Percentiles rank a stretch among this genome's conserved stretches.
Conservation (phyloP, 495 filamentous ascomycete species). For the Aspergillus egyptiacus region DNA sequence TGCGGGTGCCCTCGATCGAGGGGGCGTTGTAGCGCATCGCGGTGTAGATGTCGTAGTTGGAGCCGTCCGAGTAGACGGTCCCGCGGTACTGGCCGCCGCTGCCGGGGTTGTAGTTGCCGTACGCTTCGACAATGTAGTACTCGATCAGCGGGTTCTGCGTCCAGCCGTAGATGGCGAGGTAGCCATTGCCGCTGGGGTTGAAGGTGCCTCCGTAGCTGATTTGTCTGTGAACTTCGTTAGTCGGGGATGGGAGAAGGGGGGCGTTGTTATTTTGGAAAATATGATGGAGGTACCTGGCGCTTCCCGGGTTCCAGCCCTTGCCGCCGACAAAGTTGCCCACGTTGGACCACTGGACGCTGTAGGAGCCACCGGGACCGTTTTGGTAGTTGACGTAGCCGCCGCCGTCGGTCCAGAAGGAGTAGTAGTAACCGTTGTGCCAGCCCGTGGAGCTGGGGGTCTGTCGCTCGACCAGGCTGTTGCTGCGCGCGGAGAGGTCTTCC, state of each 20-base stretch:
- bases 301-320: slow-evolving; percentile 56
- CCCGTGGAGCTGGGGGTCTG: slow-evolving; percentile 42
- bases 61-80: slow-evolving; percentile 52
- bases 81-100: slow-evolving; percentile 45
- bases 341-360: slow-evolving; percentile 50
- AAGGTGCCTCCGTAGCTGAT: slow-evolving; percentile 53
- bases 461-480: slow-evolving; percentile 14
- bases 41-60: slow-evolving; percentile 59
- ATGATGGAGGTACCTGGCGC: slow-evolving; percentile 24
- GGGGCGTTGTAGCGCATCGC: slow-evolving; percentile 54
- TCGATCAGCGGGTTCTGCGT: slow-evolving; percentile 56
- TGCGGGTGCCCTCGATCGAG: slow-evolving; percentile 52
- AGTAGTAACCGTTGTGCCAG: slow-evolving; percentile 55
- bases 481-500: neutral
- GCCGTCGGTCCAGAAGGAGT: slow-evolving; percentile 58
- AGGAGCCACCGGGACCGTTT: slow-evolving; percentile 51
- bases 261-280: too few species aligned
- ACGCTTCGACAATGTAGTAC: slow-evolving; percentile 60
- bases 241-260: neutral
- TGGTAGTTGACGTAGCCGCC: slow-evolving; percentile 48
- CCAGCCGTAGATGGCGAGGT: slow-evolving; percentile 61
- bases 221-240: slow-evolving; percentile 26
- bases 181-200: slow-evolving; percentile 51
- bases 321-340: slow-evolving; percentile 57
- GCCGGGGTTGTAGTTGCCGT: slow-evolving; percentile 49